phyloP scores from a whole-genome alignment of 1,284 basidiomycete genomes.

The Tilletia indica region DNA sequence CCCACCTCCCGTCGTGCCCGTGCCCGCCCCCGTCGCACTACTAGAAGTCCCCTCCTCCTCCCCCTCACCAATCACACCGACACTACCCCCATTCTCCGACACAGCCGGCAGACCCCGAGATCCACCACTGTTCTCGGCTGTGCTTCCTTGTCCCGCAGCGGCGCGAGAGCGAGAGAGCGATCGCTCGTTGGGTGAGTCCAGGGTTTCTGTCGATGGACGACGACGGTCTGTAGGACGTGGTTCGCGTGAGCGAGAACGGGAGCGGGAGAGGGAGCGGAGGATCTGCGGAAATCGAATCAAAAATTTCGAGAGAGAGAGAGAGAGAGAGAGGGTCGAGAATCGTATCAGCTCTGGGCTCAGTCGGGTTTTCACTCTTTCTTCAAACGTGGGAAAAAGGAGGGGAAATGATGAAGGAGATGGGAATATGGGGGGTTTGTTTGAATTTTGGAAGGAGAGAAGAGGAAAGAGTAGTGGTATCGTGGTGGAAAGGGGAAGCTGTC shows the following conservation, averaged over 20 bases:
- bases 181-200: neutral
- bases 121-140: too few species aligned
- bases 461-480: neutral
- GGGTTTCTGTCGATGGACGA: neutral
- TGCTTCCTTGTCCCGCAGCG: neutral
- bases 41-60: neutral
- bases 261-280: slow-evolving; percentile 9
- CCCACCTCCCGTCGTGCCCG: neutral
- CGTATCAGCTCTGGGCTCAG: too few species aligned
- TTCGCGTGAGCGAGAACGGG: slow-evolving; percentile 8
- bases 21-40: neutral
- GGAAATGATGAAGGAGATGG: neutral
- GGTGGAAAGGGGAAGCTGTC: neutral
- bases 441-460: neutral
- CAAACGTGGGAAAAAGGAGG: neutral
- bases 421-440: neutral
- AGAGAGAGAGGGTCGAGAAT: neutral
- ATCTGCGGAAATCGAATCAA: neutral
- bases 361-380: too few species aligned
- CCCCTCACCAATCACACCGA: neutral
- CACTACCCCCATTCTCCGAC: slow-evolving; percentile 2
- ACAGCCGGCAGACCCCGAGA: neutral
- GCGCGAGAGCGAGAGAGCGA: slow-evolving; percentile 1
- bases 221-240: neutral
- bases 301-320: neutral